Evolutionary conservation across 1,284 basidiomycete species (phyloP).

Genomic region (Irpex sp.): DNA sequence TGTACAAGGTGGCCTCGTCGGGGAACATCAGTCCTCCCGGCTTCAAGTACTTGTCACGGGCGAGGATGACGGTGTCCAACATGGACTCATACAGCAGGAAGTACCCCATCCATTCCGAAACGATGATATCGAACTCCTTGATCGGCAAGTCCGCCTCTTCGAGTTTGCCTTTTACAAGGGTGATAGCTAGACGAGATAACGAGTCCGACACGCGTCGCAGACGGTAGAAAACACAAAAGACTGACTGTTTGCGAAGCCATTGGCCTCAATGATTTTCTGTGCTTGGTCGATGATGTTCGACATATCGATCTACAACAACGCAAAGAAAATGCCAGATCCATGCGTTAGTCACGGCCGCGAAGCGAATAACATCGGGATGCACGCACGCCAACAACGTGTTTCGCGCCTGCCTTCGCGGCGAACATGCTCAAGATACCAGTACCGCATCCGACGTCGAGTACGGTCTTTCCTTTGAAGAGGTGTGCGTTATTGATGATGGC

Average conservation of each 20-base stretch:
- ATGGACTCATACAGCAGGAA: constrained; percentile 98
- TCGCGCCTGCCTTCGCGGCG: constrained; percentile 95
- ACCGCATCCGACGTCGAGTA: constrained; percentile 98
- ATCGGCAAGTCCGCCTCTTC: constrained; percentile 89
- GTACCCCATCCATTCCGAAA: constrained; percentile 99
- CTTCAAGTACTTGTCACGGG: constrained; percentile 95
- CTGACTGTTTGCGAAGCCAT: constrained; percentile 93
- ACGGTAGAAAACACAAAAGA: constrained; percentile 16
- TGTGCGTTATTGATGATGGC: constrained; percentile 96
- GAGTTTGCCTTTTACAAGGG: constrained; percentile 96
- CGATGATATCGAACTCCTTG: constrained; percentile 94
- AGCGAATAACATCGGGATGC: constrained; percentile 2
- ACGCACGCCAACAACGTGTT: constrained; percentile 90
- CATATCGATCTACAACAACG: constrained; percentile 85
- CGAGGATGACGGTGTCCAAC: constrained; percentile 97
- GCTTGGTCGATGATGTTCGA: constrained; percentile 99
- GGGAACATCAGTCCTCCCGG: constrained; percentile 94
- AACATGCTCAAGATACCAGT: constrained; percentile 99
- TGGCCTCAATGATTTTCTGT: constrained; percentile 93
- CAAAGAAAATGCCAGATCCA: not conserved
- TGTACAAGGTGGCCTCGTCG: constrained; percentile 89
- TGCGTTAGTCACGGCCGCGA: not conserved
- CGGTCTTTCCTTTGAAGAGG: constrained; percentile 91
- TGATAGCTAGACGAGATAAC: constrained; percentile 63
- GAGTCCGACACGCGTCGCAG: not conserved